These are phyloP conservation scores for Hortiboletus campestris DNA, from an alignment of 768 basidiomycete species.

Conservation along the genomic window DNA sequence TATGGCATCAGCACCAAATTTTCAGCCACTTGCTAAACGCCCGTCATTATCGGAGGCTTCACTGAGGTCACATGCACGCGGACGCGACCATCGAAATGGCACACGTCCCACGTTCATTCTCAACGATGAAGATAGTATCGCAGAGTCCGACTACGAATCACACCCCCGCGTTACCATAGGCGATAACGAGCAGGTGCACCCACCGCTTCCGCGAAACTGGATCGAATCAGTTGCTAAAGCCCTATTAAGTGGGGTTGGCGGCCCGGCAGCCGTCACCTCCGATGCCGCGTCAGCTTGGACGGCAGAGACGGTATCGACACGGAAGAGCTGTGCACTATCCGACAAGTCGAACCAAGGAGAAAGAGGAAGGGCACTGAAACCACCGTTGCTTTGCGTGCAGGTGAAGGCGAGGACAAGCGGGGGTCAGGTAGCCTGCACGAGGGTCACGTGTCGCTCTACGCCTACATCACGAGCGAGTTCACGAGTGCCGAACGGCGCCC, in stretches of 20 bases:
- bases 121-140: conserved; percentile 32
- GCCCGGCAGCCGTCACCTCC: conserved; percentile 32
- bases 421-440: conserved; percentile 46
- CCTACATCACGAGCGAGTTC: conserved; percentile 64
- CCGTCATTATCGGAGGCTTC: conserved; percentile 32
- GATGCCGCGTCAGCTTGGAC: conserved; percentile 24
- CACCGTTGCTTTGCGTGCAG: conserved; percentile 35
- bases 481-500: conserved; percentile 29
- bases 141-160: conserved; percentile 19
- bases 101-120: conserved; percentile 33
- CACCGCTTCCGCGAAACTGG: conserved; percentile 71
- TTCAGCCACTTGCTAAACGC: conserved; percentile 35
- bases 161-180: conserved; percentile 32
- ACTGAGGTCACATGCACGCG: conserved; percentile 31
- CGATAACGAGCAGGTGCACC: conserved; percentile 31
- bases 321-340: conserved; percentile 23
- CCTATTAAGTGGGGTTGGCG: conserved; percentile 52
- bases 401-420: conserved; percentile 26
- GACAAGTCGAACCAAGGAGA: conserved; percentile 26
- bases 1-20: conserved; percentile 61
- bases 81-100: conserved; percentile 24
- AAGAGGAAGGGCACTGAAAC: conserved; percentile 23
- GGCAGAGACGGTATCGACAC: conserved; percentile 21
- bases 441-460: conserved; percentile 68
- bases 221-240: conserved; percentile 67